Evolutionary conservation across 495 filamentous ascomycete species (phyloP), one percentile per base, ranked within the genome.

Genomic region (Neurospora sp.): DNA sequence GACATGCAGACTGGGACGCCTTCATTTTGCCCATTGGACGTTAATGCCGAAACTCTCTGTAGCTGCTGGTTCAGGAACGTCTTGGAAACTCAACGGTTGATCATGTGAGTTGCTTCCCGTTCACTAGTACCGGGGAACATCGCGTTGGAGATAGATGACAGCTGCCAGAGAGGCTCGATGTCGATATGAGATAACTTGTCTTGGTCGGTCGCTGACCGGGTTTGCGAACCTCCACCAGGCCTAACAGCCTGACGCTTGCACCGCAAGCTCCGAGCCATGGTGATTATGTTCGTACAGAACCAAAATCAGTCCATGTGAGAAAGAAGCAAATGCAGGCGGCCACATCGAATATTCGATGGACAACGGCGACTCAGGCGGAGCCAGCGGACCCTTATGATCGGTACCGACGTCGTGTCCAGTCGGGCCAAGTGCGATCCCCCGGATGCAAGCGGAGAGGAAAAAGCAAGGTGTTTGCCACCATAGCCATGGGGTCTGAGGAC

Each of bases 141-240:
- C 5, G 27, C 69, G 79, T 81, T 78, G 75, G 77, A 80, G 76
- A 78, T 81, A 79, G 76, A 82, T 78, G 77, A 77, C 5, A 38
- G 71, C 66, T 66, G 71, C 42, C 71, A 73, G 72, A 66, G 75
- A 59, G 69, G 72, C 38, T 39, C 20, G 72, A 46, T 71, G 70
- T 41, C 42, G 20, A 77, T 74, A 74, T 73, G 62, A 74, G 73
- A 73, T 77, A 74, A 75, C 75, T 76, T 72, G 72, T 59, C 44
- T 66, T 70, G 46, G 71, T 74, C 71, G 70, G 42, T 71, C 71
- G 75, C 71, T 75, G 76, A 81, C 81, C 78, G 75, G 78, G 78
- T 80, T 80, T 76, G 72, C 69, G 37, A 18, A 72, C 69, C 69
- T 74, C 48, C 66, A 71, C 71, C 69, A 76, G 80, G 80, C 78